Base-by-base conservation (phyloP, 805 yeast species). In the Torulaspora microellipsoides region DNA sequence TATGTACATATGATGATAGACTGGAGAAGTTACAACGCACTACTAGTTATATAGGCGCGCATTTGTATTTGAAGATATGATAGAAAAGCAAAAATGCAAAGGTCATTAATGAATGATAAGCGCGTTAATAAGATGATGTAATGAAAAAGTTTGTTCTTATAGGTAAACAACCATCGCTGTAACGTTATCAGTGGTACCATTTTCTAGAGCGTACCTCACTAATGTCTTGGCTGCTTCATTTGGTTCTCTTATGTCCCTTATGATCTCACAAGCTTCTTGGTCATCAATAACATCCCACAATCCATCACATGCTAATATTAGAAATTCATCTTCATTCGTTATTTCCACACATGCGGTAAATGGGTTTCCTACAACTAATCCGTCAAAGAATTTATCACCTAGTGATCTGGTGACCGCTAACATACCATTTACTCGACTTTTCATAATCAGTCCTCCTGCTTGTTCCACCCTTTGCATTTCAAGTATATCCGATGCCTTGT, bases 241-340 rank as follows among this genome's bases (percentile, higher is more conserved):
- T 0, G 93, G 83, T 53, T 82, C 80, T 8, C 56, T 43, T 10
- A 77, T 67, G 32, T 73, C 72, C 37, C 72, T 69, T 4, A 87
- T 82, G 52, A 83, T 63, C 43, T 82, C 82, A 45, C 93, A 85
- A 0, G 98, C 98, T 43, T 78, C 77, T 51, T 79, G 84, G 60
- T 93, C 99, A 8, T 81, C 73, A 40, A 90, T 75, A 4, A 91
- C 97, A 63, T 91, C 99, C 98, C 98, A 91, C 9, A 91, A 68
- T 0, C 99, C 99, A 65, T 91, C 99, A 64, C 98, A 93, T 0
- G 97, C 98, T 46, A 91, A 68, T 38, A 91, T 89, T 57, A 91
- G 64, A 58, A 86, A 87, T 53, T 84, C 84, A 62, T 90, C 96
- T 1, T 64, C 65, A 9, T 51, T 42, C 17, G 73, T 73, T 27